Conservation (phyloP, 352 stramenopile genomes). For the Nothophytophthora sp. region DNA sequence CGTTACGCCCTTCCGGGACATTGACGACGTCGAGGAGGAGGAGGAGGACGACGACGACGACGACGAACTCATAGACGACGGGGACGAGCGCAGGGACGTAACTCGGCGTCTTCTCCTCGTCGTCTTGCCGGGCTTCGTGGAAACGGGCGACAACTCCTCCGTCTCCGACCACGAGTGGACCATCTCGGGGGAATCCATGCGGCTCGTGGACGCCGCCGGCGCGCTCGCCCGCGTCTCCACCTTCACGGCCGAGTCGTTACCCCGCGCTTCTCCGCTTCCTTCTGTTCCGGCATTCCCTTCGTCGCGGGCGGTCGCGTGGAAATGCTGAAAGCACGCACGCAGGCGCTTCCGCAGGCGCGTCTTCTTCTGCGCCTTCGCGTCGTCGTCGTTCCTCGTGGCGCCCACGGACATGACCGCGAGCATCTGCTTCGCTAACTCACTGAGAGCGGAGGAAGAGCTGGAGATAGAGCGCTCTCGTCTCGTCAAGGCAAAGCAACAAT, state of each 20-base stretch:
- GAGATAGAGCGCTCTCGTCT: background rate
- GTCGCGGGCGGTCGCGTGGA: constrained; percentile 14
- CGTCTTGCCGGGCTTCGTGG: constrained; percentile 10
- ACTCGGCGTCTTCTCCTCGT: constrained; percentile 16
- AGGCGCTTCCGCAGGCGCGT: constrained; percentile 29
- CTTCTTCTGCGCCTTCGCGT: constrained; percentile 4
- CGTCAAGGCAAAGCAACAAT: constrained; percentile 13
- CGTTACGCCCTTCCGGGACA: constrained; percentile 72
- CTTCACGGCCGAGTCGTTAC: constrained; percentile 6
- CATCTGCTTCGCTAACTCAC: constrained; percentile 12
- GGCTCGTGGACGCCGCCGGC: background rate
- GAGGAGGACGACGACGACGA: constrained; percentile 24
- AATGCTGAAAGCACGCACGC: constrained; percentile 25
- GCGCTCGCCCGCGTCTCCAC: constrained; percentile 5
- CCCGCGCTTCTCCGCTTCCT: constrained; percentile 2
- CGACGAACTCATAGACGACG: constrained; percentile 13
- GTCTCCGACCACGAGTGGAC: constrained; percentile 49
- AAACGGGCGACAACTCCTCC: constrained; percentile 34
- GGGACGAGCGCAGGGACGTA: constrained; percentile 20
- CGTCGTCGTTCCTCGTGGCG: background rate
- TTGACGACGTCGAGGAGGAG: constrained; percentile 34
- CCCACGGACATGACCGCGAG: constrained; percentile 24
- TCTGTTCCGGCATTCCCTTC: too few relatives aligned
- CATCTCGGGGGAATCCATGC: constrained; percentile 10
- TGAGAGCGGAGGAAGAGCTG: constrained; percentile 2